phyloP scores from a whole-genome alignment of 2,329 filamentous ascomycete species.

The Colletotrichum liaoningense region DNA sequence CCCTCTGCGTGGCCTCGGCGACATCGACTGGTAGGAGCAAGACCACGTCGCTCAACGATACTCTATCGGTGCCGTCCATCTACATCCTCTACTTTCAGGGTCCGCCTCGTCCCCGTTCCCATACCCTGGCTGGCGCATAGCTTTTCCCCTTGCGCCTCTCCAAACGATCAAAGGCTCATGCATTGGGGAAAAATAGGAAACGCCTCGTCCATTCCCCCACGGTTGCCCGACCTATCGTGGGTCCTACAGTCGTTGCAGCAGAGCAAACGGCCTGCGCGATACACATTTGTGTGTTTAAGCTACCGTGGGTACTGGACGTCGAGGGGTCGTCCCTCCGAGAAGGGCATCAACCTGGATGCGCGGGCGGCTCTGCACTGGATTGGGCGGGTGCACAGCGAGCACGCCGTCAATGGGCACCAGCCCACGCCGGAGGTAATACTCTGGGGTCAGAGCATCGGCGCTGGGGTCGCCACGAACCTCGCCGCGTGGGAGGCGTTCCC shows the following conservation, averaged over 20 bases:
- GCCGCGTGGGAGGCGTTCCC: conserved; percentile 49
- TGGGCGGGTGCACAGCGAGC: conserved; percentile 51
- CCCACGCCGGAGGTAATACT: conserved; percentile 61
- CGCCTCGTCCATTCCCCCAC: conserved; percentile 67
- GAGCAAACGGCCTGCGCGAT: conserved; percentile 46
- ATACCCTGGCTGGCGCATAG: background rate
- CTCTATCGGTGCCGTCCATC: conserved; percentile 46
- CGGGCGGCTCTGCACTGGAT: conserved; percentile 74
- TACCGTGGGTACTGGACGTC: conserved; percentile 86
- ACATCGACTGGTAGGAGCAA: conserved; percentile 37
- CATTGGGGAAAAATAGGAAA: conserved; percentile 57
- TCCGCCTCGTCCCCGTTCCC: conserved; percentile 41
- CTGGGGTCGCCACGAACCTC: conserved; percentile 75
- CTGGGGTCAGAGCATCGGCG: conserved; percentile 84
- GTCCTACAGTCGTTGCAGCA: conserved; percentile 59
- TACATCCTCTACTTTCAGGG: conserved; percentile 71
- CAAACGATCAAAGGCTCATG: conserved; percentile 26
- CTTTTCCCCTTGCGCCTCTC: conserved; percentile 10
- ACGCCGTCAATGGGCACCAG: conserved; percentile 10
- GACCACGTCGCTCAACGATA: conserved; percentile 25
- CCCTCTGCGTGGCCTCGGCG: conserved; percentile 65
- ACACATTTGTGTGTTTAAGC: conserved; percentile 66
- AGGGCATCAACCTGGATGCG: conserved; percentile 76
- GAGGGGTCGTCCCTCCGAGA: conserved; percentile 75
- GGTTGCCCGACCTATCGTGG: conserved; percentile 67